phyloP scores from a whole-genome alignment of 441 rosid genomes.

The Populus hybrid region DNA sequence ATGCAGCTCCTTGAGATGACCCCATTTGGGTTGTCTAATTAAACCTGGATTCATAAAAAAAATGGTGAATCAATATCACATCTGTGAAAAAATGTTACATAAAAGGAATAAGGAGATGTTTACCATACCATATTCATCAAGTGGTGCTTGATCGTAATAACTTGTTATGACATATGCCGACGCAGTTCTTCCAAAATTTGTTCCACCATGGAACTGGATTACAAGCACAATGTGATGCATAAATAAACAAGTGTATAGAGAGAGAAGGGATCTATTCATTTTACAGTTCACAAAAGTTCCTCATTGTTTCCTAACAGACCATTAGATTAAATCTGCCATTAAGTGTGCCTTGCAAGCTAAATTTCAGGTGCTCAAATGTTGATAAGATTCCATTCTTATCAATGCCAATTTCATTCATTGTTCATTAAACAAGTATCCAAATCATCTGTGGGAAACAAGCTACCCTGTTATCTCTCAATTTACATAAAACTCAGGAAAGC shows the following conservation, averaged over 20 bases:
- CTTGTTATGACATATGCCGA: slow-evolving; percentile 67
- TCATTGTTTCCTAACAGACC: too few species aligned
- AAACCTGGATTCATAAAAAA: slow-evolving; percentile 42
- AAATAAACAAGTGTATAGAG: not conserved
- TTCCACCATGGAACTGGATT: slow-evolving; percentile 37
- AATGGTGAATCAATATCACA: not conserved
- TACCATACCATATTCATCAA: slow-evolving; percentile 80
- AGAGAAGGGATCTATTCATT: not conserved
- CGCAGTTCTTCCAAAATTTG: slow-evolving; percentile 84
- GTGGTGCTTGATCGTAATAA: slow-evolving; percentile 93
- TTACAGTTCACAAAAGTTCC: not conserved
- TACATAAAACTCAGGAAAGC: too few species aligned
- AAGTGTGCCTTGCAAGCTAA: too few species aligned
- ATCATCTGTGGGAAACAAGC: too few species aligned
- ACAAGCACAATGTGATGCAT: not conserved
- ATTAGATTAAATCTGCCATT: too few species aligned
- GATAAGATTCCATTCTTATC: too few species aligned
- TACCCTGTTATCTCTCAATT: too few species aligned
- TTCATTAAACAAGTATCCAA: too few species aligned
- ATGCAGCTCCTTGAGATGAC: slow-evolving; percentile 81
- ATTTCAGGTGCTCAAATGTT: too few species aligned
- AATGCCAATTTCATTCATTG: too few species aligned
- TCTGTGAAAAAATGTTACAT: not conserved
- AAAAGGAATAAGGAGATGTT: not conserved
- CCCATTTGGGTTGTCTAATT: slow-evolving; percentile 79